These are phyloP conservation scores for Coemansia sp. DNA, from an alignment of 192 early-diverging fungal species.

Conservation along the genomic window DNA sequence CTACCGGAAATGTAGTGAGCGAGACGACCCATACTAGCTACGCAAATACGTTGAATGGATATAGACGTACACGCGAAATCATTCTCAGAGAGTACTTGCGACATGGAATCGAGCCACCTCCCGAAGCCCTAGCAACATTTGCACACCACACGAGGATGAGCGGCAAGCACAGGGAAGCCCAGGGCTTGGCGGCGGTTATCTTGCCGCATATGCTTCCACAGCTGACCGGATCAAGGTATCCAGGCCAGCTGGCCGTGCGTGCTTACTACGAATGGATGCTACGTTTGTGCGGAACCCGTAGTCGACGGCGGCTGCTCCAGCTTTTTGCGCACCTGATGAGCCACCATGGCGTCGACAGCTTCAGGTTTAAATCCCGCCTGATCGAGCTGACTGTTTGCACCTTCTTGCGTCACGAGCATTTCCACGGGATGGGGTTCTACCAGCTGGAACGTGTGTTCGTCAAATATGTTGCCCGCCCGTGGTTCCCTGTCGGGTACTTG, in stretches of 20 bases:
- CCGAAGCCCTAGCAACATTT: constrained; percentile 17
- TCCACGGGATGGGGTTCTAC: constrained; percentile 27
- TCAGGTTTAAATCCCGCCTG: constrained; percentile 11
- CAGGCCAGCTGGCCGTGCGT: constrained; percentile 1
- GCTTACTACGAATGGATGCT: constrained; percentile 36
- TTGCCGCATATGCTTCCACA: constrained; percentile 16
- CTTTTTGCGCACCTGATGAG: constrained; percentile 26
- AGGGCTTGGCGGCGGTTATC: constrained; percentile 9
- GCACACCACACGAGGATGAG: constrained; percentile 15
- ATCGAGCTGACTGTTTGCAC: constrained; percentile 13
- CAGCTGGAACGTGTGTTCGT: constrained; percentile 31
- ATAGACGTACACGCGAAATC: constrained; percentile 1
- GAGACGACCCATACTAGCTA: neutral
- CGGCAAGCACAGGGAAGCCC: constrained; percentile 4
- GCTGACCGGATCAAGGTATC: neutral
- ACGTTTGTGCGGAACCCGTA: neutral
- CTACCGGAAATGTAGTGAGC: neutral
- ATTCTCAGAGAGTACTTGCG: constrained; percentile 22
- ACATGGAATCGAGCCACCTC: constrained; percentile 24
- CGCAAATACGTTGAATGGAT: constrained; percentile 4
- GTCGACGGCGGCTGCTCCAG: constrained; percentile 9
- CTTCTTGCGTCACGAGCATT: constrained; percentile 23
- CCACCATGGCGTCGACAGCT: constrained; percentile 15
- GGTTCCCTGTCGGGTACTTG: constrained; percentile 14
- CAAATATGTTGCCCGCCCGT: constrained; percentile 12